Evolutionary conservation across 139 green algal genomes (phyloP).

Genomic region (Desmodesmus armatus): DNA sequence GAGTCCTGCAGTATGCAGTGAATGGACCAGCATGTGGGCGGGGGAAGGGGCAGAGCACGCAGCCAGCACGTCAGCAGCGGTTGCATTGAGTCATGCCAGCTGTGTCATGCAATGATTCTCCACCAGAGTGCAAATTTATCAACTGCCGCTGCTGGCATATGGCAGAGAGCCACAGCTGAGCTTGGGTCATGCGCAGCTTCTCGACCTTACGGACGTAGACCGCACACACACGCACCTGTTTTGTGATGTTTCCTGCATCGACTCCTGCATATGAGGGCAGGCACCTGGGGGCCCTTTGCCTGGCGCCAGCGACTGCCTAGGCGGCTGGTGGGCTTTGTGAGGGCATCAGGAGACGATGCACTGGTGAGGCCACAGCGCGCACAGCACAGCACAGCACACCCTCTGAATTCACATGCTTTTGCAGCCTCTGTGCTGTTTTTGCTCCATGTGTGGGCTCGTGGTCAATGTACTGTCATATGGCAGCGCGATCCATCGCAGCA

Average conservation of each 20-base stretch:
- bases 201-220: no score
- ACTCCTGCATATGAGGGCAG: background rate
- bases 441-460: no score
- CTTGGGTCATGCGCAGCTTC: no score
- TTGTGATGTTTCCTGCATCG: no score
- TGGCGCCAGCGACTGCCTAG: no score
- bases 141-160: background rate
- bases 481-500: no score
- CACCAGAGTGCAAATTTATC: background rate
- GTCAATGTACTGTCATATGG: no score
- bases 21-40: no score
- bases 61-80: background rate
- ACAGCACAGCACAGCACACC: background rate
- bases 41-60: background rate
- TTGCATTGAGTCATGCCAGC: background rate
- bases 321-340: constrained; percentile 34
- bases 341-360: constrained; percentile 21
- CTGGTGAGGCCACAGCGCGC: constrained; percentile 1
- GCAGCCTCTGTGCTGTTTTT: no score
- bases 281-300: background rate
- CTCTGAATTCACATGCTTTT: background rate
- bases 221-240: no score
- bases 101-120: no score
- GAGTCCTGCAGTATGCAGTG: no score
- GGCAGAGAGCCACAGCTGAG: background rate